These are phyloP conservation scores for Phytopythium kandeliae DNA, from an alignment of 352 stramenopile species.

Conservation along the genomic window DNA sequence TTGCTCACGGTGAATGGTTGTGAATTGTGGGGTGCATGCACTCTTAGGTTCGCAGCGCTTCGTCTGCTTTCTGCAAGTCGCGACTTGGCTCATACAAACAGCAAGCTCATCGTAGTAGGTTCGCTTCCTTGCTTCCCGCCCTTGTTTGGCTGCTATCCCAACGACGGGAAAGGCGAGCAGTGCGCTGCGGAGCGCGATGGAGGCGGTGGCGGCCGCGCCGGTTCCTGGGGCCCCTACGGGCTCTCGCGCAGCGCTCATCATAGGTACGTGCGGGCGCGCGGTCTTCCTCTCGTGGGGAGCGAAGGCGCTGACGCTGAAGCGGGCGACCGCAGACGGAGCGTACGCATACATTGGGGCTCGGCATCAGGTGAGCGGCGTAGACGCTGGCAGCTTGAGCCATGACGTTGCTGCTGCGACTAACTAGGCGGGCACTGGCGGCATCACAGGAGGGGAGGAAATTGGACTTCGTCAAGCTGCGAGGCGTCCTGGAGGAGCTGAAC, in stretches of 20 bases:
- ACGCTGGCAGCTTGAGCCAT: background rate
- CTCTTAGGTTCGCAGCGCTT: too few relatives aligned
- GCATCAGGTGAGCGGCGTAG: constrained; percentile 1
- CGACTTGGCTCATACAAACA: too few relatives aligned
- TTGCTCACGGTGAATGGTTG: too few relatives aligned
- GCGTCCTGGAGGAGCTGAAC: constrained; percentile 42
- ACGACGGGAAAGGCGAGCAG: background rate
- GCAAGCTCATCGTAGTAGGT: too few relatives aligned
- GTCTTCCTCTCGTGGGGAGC: background rate
- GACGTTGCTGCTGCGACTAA: background rate
- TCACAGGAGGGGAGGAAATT: constrained; percentile 42
- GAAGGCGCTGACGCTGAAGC: constrained; percentile 1
- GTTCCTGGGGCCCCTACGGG: constrained; percentile 12
- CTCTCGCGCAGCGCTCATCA: constrained; percentile 53
- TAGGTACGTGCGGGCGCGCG: constrained; percentile 26
- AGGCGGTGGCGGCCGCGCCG: constrained; percentile 7
- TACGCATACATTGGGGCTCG: constrained; percentile 65
- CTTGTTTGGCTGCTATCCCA: background rate
- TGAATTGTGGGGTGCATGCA: too few relatives aligned
- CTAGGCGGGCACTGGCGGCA: background rate
- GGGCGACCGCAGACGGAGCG: constrained; percentile 37
- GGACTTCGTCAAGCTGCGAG: constrained; percentile 66
- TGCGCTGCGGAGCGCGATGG: constrained; percentile 3
- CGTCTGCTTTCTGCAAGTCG: too few relatives aligned
- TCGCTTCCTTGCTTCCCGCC: background rate